These are phyloP conservation scores for Penicillium subrubescens DNA, from an alignment of 495 filamentous ascomycete species.

Conservation along the genomic window DNA sequence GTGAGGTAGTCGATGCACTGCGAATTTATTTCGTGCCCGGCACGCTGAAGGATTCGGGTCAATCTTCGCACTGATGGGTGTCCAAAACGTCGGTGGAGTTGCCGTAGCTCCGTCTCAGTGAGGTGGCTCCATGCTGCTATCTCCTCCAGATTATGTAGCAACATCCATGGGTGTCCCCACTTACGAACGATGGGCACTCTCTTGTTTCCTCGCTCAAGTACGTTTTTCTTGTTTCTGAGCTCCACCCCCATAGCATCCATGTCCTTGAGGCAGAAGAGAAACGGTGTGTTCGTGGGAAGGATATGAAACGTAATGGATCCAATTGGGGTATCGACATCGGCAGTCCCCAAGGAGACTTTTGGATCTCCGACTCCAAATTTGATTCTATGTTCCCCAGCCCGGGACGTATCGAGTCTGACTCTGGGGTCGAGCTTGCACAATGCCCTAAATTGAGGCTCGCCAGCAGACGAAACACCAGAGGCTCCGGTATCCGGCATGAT, in stretches of 20 bases:
- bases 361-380: not conserved
- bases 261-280: not conserved
- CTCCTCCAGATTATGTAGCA: not conserved
- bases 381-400: not conserved
- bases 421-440: not conserved
- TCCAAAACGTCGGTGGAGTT: not conserved
- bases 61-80: not conserved
- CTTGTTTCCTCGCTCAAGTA: not conserved
- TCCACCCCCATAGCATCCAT: not conserved
- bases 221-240: not conserved
- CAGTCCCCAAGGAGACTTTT: not conserved
- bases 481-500: not conserved
- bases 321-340: not conserved
- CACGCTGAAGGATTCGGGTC: not conserved
- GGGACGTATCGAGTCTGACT: not conserved
- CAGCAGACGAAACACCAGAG: not conserved
- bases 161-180: not conserved
- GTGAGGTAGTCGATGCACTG: not conserved
- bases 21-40: not conserved
- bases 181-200: not conserved
- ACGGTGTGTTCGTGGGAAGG: not conserved
- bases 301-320: not conserved
- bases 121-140: not conserved
- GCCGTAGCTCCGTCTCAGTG: not conserved
- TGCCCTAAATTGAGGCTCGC: not conserved